Percentiles rank a stretch among this genome's conserved stretches.
These are phyloP conservation scores for Sphagnum contortum DNA, from an alignment of 225 moss, liverwort and hornwort species.

Conservation along the genomic window DNA sequence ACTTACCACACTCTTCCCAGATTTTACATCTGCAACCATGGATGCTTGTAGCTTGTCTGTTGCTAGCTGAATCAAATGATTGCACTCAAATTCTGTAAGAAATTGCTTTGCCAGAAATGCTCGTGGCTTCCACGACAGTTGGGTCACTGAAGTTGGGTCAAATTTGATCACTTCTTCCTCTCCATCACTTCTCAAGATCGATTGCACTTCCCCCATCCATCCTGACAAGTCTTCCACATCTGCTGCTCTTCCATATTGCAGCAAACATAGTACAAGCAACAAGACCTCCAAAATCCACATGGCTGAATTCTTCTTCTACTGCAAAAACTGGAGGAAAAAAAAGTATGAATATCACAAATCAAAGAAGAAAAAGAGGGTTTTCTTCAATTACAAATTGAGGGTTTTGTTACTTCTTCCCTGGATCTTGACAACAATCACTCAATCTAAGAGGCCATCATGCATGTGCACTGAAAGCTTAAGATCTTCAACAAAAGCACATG, in stretches of 20 bases:
- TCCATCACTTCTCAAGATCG: constrained; percentile 15
- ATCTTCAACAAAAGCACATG: no score
- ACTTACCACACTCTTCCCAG: constrained; percentile 89
- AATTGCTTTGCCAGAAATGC: constrained; percentile 78
- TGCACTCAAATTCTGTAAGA: constrained; percentile 79
- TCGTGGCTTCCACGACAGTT: constrained; percentile 56
- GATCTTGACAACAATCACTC: no score
- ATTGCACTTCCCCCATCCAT: constrained; percentile 42
- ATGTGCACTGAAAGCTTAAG: no score
- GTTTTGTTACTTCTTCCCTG: no score
- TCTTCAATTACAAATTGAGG: no score
- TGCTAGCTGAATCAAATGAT: constrained; percentile 74
- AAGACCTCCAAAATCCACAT: neutral
- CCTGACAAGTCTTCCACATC: constrained; percentile 47
- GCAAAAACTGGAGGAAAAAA: no score
- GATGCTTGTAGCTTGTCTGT: constrained; percentile 89
- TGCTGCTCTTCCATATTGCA: constrained; percentile 22
- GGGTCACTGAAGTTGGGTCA: constrained; percentile 34
- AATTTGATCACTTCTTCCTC: constrained; percentile 8
- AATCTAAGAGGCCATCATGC: no score
- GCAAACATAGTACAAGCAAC: constrained; percentile 7
- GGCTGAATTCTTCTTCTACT: no score
- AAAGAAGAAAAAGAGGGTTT: no score
- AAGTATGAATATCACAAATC: no score
- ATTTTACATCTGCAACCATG: constrained; percentile 96